phyloP scores from a whole-genome alignment of 2,329 filamentous ascomycete genomes.

The Dactylellina drechsleri region DNA sequence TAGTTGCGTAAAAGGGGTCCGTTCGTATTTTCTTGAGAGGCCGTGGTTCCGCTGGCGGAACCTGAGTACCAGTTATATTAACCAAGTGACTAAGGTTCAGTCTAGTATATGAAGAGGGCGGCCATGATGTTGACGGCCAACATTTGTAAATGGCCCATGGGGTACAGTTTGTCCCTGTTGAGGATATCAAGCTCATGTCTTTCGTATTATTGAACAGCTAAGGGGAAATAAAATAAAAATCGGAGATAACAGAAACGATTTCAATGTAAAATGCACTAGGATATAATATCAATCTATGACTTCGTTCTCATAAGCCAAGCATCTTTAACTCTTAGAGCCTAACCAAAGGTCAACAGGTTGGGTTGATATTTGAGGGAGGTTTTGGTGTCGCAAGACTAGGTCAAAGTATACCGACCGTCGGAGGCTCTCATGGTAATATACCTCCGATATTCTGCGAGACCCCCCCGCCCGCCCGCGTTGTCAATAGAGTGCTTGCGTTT shows the following conservation, averaged over 20 bases:
- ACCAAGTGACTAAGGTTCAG: constrained; percentile 4
- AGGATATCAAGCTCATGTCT: constrained; percentile 19
- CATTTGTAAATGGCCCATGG: background rate
- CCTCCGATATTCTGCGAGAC: background rate
- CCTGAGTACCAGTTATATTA: background rate
- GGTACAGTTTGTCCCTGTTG: background rate
- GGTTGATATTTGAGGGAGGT: background rate
- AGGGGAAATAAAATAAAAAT: background rate
- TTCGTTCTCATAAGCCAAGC: no score
- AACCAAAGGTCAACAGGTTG: no score
- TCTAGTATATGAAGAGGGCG: background rate
- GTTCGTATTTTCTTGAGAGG: constrained; percentile 33
- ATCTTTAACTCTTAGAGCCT: no score
- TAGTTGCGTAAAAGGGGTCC: background rate
- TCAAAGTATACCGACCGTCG: background rate
- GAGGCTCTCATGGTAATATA: background rate
- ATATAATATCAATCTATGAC: no score
- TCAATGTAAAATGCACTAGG: no score
- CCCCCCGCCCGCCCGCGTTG: constrained; percentile 5
- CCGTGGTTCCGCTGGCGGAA: background rate
- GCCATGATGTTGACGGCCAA: constrained; percentile 8
- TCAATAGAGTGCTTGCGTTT: constrained; percentile 3
- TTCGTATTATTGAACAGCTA: constrained; percentile 7
- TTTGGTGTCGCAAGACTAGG: constrained; percentile 1
- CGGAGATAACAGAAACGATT: no score